Conservation (phyloP, 1,284 basidiomycete species). For the Naganishia sp. region DNA sequence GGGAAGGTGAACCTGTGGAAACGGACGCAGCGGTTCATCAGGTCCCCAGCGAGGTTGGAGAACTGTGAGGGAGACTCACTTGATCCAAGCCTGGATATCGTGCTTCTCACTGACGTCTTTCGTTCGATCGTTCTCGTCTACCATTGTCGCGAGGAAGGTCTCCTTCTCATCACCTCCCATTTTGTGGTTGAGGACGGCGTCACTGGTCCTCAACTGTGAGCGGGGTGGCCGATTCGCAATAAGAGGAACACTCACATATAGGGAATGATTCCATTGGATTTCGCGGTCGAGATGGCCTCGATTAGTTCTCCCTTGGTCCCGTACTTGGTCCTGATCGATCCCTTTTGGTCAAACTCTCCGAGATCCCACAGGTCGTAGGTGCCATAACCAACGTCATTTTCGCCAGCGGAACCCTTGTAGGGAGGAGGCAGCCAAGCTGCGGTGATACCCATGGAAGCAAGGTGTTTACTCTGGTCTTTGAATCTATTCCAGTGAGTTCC, state of each 20-base stretch:
- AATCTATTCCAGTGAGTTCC: constrained; percentile 77
- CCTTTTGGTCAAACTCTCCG: constrained; percentile 89
- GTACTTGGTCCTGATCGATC: constrained; percentile 80
- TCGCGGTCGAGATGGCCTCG: constrained; percentile 60
- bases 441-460: constrained; percentile 78
- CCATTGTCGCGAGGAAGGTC: constrained; percentile 71
- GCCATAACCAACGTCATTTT: constrained; percentile 54
- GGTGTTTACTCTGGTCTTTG: constrained; percentile 65
- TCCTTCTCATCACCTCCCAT: constrained; percentile 78
- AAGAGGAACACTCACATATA: constrained; percentile 45
- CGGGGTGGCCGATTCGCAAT: not conserved
- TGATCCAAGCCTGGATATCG: constrained; percentile 83
- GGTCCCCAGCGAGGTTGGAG: not conserved
- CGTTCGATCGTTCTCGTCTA: constrained; percentile 61
- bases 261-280: constrained; percentile 48
- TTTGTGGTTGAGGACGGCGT: constrained; percentile 60
- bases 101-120: constrained; percentile 63
- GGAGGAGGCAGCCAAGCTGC: constrained; percentile 63
- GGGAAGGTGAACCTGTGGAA: constrained; percentile 71
- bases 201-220: constrained; percentile 34
- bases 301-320: constrained; percentile 82
- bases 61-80: constrained; percentile 37
- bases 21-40: constrained; percentile 31
- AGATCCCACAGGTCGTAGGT: constrained; percentile 75
- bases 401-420: constrained; percentile 39